Evolutionary conservation across 257 asterid genomes (phyloP).

Genomic region (Perilla frutescens): DNA sequence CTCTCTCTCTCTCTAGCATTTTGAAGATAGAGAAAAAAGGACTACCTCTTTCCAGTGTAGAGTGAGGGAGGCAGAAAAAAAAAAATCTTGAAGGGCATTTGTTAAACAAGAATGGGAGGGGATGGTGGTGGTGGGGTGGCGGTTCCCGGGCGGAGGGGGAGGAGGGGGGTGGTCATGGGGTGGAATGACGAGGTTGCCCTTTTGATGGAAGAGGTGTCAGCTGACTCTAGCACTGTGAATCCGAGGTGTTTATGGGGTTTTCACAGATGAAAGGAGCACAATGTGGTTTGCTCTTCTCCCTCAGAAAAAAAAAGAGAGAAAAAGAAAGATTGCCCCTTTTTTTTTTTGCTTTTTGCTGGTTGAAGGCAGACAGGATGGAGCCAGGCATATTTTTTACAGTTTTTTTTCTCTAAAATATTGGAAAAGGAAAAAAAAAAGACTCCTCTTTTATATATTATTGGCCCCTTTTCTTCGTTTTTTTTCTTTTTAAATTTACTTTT

Average conservation of each 20-base stretch:
- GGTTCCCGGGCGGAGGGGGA: slow-evolving; percentile 26
- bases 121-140: slow-evolving; percentile 26
- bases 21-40: slow-evolving; percentile 1
- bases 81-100: slow-evolving; percentile 1
- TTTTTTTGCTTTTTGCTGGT: slow-evolving; percentile 52
- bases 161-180: slow-evolving; percentile 29
- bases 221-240: slow-evolving; percentile 43
- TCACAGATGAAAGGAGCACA: slow-evolving; percentile 45
- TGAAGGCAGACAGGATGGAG: slow-evolving; percentile 87
- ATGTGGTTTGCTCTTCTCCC: slow-evolving; percentile 44
- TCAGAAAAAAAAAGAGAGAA: neutral
- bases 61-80: neutral
- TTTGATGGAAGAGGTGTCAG: slow-evolving; percentile 46
- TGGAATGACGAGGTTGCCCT: slow-evolving; percentile 53
- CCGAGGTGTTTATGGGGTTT: slow-evolving; percentile 54
- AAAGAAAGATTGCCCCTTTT: slow-evolving; percentile 7
- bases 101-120: slow-evolving; percentile 22
- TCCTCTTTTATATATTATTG: slow-evolving; percentile 28
- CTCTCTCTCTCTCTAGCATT: slow-evolving; percentile 24
- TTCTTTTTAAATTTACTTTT: neutral
- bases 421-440: slow-evolving; percentile 15
- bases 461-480: neutral
- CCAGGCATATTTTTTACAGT: slow-evolving; percentile 68
- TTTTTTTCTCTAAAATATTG: slow-evolving; percentile 22
- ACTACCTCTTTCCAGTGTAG: neutral